These are phyloP conservation scores for Metschnikowia colocasiae DNA, from an alignment of 805 yeast species.

Conservation along the genomic window DNA sequence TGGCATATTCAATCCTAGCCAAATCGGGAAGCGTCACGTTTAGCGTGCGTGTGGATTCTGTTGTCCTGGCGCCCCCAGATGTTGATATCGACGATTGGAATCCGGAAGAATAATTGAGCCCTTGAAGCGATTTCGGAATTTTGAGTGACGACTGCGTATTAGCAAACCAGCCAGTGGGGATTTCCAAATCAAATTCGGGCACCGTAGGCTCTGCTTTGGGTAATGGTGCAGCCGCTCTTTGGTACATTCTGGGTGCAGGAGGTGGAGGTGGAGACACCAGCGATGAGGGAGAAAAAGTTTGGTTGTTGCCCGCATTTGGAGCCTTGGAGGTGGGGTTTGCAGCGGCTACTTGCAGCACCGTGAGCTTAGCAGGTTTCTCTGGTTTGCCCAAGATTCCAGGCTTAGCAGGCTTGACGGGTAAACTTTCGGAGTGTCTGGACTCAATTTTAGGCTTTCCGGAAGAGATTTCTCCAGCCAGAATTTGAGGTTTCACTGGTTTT, in stretches of 20 bases:
- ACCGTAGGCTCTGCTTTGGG: slow-evolving; percentile 16
- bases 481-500: not conserved
- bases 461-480: no score
- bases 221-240: slow-evolving; percentile 18
- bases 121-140: slow-evolving; percentile 39
- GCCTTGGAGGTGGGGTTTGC: not conserved
- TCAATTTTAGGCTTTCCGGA: not conserved
- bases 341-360: not conserved
- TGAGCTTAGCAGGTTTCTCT: slow-evolving; percentile 3
- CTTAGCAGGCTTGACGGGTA: slow-evolving; percentile 19
- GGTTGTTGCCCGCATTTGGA: not conserved
- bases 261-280: slow-evolving; percentile 32
- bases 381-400: slow-evolving; percentile 10
- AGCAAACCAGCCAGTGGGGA: slow-evolving; percentile 47
- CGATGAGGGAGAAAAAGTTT: slow-evolving; percentile 25
- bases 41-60: slow-evolving; percentile 23
- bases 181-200: slow-evolving; percentile 42
- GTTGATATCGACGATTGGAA: slow-evolving; percentile 12
- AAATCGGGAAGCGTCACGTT: slow-evolving; percentile 42
- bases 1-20: slow-evolving; percentile 30
- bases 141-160: slow-evolving; percentile 15
- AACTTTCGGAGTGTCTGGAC: slow-evolving; percentile 12
- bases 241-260: slow-evolving; percentile 28
- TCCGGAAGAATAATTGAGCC: slow-evolving; percentile 31
- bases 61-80: slow-evolving; percentile 9